Evolutionary conservation across 1,284 basidiomycete genomes (phyloP).

Genomic region (Pascua guehoae): DNA sequence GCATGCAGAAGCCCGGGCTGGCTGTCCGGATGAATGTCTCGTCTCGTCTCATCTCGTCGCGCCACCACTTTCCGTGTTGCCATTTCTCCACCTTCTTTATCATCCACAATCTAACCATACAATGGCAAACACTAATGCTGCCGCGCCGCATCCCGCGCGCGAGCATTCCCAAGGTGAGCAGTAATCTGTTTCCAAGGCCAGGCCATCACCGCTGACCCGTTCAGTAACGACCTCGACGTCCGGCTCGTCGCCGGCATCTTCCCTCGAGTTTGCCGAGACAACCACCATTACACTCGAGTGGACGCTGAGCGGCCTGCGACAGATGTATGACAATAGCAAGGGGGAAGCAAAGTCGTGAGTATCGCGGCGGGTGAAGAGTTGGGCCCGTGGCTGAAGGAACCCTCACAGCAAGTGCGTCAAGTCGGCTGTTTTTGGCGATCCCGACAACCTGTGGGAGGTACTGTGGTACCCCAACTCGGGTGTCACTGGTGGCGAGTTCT

Average conservation of each 20-base stretch:
- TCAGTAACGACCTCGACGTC: background rate
- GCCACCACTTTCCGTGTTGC: no score
- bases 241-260: background rate
- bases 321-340: conserved; percentile 64
- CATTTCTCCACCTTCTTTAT: no score
- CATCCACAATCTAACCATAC: no score
- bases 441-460: conserved; percentile 56
- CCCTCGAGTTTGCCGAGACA: conserved; percentile 55
- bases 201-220: no score
- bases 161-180: no score
- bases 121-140: no score
- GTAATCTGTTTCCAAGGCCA: no score
- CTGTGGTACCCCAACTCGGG: conserved; percentile 79
- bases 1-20: no score
- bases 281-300: conserved; percentile 68
- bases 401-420: conserved; percentile 46
- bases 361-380: no score
- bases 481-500: conserved; percentile 54
- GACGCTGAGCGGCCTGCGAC: conserved; percentile 64
- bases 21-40: no score
- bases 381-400: background rate
- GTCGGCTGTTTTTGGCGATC: conserved; percentile 48
- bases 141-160: no score
- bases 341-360: conserved; percentile 48
- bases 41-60: no score